Evolutionary conservation across 352 stramenopile genomes (phyloP).

Genomic region (Phytophthora sansomeana): DNA sequence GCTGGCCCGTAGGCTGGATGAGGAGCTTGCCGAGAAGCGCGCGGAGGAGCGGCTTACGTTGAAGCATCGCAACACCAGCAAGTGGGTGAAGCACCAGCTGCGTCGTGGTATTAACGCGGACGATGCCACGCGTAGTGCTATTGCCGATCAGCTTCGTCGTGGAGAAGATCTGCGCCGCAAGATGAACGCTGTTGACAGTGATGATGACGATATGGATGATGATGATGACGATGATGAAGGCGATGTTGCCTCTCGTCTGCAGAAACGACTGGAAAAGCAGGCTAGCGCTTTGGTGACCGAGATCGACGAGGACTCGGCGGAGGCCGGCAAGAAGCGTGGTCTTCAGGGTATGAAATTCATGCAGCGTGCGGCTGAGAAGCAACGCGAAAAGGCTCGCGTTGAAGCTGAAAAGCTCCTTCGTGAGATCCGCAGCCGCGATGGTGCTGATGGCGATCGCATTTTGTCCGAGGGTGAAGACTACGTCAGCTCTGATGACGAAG

Average conservation of each 20-base stretch:
- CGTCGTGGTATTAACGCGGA: constrained; percentile 92
- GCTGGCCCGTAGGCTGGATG: constrained; percentile 75
- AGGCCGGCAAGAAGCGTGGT: constrained; percentile 69
- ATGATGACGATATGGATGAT: constrained; percentile 66
- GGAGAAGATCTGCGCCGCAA: constrained; percentile 95
- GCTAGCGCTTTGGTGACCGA: constrained; percentile 77
- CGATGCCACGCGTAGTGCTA: constrained; percentile 90
- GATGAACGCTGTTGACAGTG: constrained; percentile 83
- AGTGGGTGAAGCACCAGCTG: constrained; percentile 97
- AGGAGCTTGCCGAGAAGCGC: constrained; percentile 90
- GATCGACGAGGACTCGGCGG: constrained; percentile 67
- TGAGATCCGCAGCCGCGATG: constrained; percentile 92
- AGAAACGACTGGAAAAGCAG: constrained; percentile 77
- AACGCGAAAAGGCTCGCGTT: constrained; percentile 91
- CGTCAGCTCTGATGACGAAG: constrained; percentile 55
- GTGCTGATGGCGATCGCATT: constrained; percentile 74
- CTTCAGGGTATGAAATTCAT: constrained; percentile 99
- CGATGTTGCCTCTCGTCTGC: constrained; percentile 64
- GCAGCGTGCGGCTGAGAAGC: constrained; percentile 96
- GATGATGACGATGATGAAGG: constrained; percentile 62
- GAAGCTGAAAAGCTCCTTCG: constrained; percentile 94
- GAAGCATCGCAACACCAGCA: constrained; percentile 98
- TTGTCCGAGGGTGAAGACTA: constrained; percentile 67
- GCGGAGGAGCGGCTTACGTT: constrained; percentile 98
- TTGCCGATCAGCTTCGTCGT: constrained; percentile 89